phyloP scores from a whole-genome alignment of 768 basidiomycete genomes.

The Boletus sp. region DNA sequence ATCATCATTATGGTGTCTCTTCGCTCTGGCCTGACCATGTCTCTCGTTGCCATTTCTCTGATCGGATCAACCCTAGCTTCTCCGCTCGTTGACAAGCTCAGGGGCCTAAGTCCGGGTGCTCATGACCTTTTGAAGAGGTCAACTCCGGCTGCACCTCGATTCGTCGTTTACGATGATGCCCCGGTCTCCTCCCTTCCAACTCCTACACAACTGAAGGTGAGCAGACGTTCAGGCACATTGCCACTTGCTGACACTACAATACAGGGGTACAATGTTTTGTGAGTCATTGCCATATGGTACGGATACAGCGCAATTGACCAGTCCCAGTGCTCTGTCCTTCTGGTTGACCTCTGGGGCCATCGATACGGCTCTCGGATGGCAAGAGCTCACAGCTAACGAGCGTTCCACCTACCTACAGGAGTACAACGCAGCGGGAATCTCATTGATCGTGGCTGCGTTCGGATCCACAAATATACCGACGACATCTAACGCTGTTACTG shows the following conservation, averaged over 20 bases:
- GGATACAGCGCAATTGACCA: background rate
- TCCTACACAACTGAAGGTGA: constrained; percentile 42
- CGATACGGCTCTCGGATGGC: constrained; percentile 47
- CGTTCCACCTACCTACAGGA: constrained; percentile 43
- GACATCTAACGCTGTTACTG: constrained; percentile 34
- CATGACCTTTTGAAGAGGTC: constrained; percentile 14
- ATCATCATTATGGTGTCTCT: constrained; percentile 8
- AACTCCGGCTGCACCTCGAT: constrained; percentile 47
- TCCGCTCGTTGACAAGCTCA: constrained; percentile 16
- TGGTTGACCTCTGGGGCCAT: constrained; percentile 38
- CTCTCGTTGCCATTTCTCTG: constrained; percentile 1
- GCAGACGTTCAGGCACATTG: background rate
- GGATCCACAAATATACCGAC: constrained; percentile 42
- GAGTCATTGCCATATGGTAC: background rate
- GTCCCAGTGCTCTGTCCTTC: constrained; percentile 40
- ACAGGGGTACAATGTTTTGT: constrained; percentile 38
- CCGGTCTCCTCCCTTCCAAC: constrained; percentile 44
- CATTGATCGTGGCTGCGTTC: constrained; percentile 54
- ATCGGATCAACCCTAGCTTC: constrained; percentile 6
- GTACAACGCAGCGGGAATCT: constrained; percentile 56
- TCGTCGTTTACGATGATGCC: constrained; percentile 37
- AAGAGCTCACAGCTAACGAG: constrained; percentile 32
- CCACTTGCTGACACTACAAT: background rate
- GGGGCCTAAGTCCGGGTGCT: constrained; percentile 15
- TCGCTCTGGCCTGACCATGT: background rate